Evolutionary conservation across 805 yeast genomes (phyloP), one percentile per base, ranked within the genome.

Genomic region (Lachancea kluyveri): DNA sequence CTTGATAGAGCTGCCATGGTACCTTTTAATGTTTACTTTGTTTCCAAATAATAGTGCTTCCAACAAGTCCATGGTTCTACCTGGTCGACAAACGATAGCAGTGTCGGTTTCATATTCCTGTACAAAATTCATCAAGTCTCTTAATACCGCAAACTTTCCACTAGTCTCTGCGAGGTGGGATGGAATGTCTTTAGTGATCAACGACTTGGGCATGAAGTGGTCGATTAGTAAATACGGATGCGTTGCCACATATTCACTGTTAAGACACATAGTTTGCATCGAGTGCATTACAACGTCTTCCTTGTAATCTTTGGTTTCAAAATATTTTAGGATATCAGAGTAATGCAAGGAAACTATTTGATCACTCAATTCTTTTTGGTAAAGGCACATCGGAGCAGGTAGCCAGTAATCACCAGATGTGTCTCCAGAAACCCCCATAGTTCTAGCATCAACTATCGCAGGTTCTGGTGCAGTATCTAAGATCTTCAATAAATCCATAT

Each of bases 301-400:
- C 28, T 62, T 57, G 24, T 57, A 64, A 33, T 64, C 61, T 20
- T 62, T 58, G 1, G 68, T 60, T 52, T 86, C 94, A 50, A 84
- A 87, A 54, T 80, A 88, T 57, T 86, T 79, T 45, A 90, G 64
- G 36, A 90, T 86, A 52, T 88, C 97, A 20, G 90, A 76, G 53
- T 88, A 90, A 58, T 90, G 97, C 24, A 87, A 64, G 2, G 95
- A 83, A 8, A 90, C 83, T 18, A 92, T 87, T 52, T 87, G 95
- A 56, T 90, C 95, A 8, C 88, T 84, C 31, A 90, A 66, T 48
- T 87, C 92, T 48, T 78, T 80, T 53, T 90, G 97, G 44, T 83
- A 83, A 40, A 81, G 85, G 33, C 79, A 74, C 77, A 87, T 74
- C 3, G 95, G 88, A 5, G 90, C 79, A 1, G 94, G 82, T 17